phyloP scores from a whole-genome alignment of 2,329 filamentous ascomycete genomes.

The Lachnellula occidentalis region DNA sequence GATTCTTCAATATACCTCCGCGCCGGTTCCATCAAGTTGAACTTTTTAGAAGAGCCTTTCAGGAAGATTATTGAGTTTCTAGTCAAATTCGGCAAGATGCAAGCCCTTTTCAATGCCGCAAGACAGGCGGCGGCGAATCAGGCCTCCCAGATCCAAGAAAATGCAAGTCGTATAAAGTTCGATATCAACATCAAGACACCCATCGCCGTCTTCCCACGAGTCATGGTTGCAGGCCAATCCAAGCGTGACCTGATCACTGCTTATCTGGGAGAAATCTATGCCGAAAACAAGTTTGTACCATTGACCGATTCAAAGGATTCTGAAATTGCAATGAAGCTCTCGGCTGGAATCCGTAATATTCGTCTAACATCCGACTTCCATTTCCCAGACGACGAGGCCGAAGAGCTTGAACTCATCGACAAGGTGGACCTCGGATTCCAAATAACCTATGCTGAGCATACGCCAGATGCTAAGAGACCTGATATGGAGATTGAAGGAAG shows the following conservation, averaged over 20 bases:
- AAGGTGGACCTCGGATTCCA: conserved; percentile 93
- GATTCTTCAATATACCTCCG: conserved; percentile 87
- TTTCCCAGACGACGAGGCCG: conserved; percentile 64
- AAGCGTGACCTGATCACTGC: conserved; percentile 82
- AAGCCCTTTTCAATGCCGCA: conserved; percentile 96
- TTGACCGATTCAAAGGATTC: conserved; percentile 71
- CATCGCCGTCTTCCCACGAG: conserved; percentile 88
- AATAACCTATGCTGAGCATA: conserved; percentile 87
- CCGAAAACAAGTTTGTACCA: conserved; percentile 84
- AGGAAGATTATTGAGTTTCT: conserved; percentile 96
- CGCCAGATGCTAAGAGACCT: conserved; percentile 67
- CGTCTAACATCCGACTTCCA: conserved; percentile 85
- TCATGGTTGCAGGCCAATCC: conserved; percentile 62
- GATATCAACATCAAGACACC: conserved; percentile 91
- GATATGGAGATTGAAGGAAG: conserved; percentile 87
- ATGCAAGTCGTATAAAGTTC: conserved; percentile 84
- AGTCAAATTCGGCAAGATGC: conserved; percentile 99
- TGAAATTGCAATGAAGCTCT: conserved; percentile 80
- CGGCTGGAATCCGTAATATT: conserved; percentile 87
- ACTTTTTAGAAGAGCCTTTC: conserved; percentile 95
- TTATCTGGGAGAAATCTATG: conserved; percentile 95
- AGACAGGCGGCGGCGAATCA: conserved; percentile 90
- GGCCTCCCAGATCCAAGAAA: conserved; percentile 88
- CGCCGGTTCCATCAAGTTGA: conserved; percentile 92
- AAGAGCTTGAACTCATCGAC: conserved; percentile 94